Base-by-base conservation (phyloP, 345 rosid genomes). In the Hirschfeldia incana region DNA sequence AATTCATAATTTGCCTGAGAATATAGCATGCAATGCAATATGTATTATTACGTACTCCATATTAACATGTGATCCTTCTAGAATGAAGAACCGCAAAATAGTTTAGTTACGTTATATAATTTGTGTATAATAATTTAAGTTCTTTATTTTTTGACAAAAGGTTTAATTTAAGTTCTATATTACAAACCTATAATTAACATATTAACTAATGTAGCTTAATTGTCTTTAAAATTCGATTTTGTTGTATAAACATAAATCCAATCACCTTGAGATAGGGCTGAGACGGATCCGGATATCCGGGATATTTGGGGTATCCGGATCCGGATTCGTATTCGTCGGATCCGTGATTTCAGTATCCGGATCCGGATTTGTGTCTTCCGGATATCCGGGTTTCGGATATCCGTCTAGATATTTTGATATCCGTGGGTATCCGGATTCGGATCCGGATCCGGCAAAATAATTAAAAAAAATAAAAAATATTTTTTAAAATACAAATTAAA, bases 11-110 rank as follows among this genome's bases (percentile, higher is more conserved):
- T 69, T 68, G 12, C 36, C 26, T 53, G 55, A 32, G 27, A 77
- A 77, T 77, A 58, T 64, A 36, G 44, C 71, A 77, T 57, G 76
- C 81, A 77, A 64, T 64, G 72, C 65, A 51, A 69, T 34, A 53
- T 68, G 61, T 30, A 59, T 58, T 67, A 37, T 42, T 12, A 46
- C 55, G 55, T 39, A 39, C 66, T 67, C 30, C 61, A 55, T 42
- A 59, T 68, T 60, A 42, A 42, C 73, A 76, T 59, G 73, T 68
- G 46, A 51, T 51, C 57, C n/a, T 51, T 51, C 57, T 51, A 13
- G 57, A 51, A 51, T 5, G 57, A 51, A 13, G 57, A 51, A 51
- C 57, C 57, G 21, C 6, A 51, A 51, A 51, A n/a, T n/a, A 13
- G 57, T 44, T 44, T 42, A 42, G n/a, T 3, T 49, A 46, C 32